Evolutionary conservation across 192 early-diverging fungal genomes (phyloP).

Genomic region (Spizellomyces punctatus): DNA sequence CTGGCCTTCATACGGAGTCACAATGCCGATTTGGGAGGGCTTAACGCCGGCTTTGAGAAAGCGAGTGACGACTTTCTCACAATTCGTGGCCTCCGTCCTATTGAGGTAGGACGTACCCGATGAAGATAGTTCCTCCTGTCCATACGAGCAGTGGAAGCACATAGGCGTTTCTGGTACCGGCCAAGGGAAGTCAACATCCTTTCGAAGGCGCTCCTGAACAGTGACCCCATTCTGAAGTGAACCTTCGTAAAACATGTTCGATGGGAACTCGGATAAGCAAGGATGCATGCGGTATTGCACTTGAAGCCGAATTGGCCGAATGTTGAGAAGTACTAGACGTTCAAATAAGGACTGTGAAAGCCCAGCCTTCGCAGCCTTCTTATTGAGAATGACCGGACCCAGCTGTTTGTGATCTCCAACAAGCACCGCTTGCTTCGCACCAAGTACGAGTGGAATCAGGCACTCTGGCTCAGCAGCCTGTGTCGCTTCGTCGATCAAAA

Average conservation of each 20-base stretch:
- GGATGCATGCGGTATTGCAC: conserved; percentile 99
- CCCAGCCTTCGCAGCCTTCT: conserved; percentile 92
- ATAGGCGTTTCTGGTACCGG: conserved; percentile 90
- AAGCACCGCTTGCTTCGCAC: conserved; percentile 93
- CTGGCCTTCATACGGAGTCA: conserved; percentile 99
- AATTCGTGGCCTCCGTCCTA: conserved; percentile 93
- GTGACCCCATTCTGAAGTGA: conserved; percentile 97
- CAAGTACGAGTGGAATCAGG: conserved; percentile 96
- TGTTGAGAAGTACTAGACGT: conserved; percentile 87
- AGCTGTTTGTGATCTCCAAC: conserved; percentile 99
- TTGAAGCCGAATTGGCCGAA: conserved; percentile 92
- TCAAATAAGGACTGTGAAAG: conserved; percentile 96
- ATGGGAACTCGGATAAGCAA: conserved; percentile 96
- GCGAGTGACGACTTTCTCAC: conserved; percentile 95
- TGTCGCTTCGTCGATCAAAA: conserved; percentile 96
- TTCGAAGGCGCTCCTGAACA: conserved; percentile 82
- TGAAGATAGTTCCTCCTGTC: conserved; percentile 94
- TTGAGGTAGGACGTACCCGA: conserved; percentile 98
- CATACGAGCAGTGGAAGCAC: conserved; percentile 92
- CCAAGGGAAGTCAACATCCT: conserved; percentile 95
- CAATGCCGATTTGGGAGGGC: conserved; percentile 94
- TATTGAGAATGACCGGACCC: conserved; percentile 97
- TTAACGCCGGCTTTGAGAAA: conserved; percentile 85
- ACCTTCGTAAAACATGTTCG: conserved; percentile 99
- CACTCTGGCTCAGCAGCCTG: conserved; percentile 97